Percentiles rank a stretch among this genome's conserved stretches.
phyloP scores from a whole-genome alignment of 2,329 filamentous ascomycete genomes.

The Trichophaea hybrida region DNA sequence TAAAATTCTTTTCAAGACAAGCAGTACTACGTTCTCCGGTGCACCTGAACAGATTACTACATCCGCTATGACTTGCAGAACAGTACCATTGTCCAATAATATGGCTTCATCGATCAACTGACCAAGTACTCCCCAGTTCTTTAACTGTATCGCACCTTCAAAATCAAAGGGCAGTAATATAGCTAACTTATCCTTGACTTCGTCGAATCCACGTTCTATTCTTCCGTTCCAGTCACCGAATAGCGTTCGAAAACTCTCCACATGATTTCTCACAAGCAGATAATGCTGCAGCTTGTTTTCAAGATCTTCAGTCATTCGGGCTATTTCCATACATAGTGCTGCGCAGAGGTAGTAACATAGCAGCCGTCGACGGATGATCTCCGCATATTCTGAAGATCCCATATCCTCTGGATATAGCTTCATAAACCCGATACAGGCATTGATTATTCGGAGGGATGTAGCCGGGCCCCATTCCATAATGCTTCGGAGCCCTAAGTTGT shows the following conservation, averaged over 20 bases:
- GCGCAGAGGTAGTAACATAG: slow-evolving; percentile 57
- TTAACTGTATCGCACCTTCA: slow-evolving; percentile 54
- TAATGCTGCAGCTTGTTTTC: slow-evolving; percentile 48
- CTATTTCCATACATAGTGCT: slow-evolving; percentile 39
- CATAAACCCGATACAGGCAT: slow-evolving; percentile 41
- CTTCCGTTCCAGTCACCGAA: slow-evolving; percentile 30
- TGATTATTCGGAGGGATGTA: slow-evolving; percentile 39
- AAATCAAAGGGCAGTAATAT: slow-evolving; percentile 63
- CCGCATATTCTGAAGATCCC: slow-evolving; percentile 32
- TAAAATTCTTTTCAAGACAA: slow-evolving; percentile 51
- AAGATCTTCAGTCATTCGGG: slow-evolving; percentile 39
- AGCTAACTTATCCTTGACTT: slow-evolving; percentile 33
- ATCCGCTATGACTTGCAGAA: slow-evolving; percentile 52
- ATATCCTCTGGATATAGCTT: slow-evolving; percentile 39
- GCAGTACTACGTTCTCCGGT: slow-evolving; percentile 35
- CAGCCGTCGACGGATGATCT: slow-evolving; percentile 45
- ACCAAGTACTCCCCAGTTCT: slow-evolving; percentile 51
- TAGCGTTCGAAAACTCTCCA: slow-evolving; percentile 41
- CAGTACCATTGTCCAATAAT: slow-evolving; percentile 31
- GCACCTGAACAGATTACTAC: slow-evolving; percentile 43
- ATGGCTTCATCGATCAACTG: slow-evolving; percentile 43
- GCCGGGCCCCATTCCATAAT: slow-evolving; percentile 36
- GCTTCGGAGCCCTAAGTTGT: slow-evolving; percentile 51
- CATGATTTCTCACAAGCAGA: slow-evolving; percentile 44
- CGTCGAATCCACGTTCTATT: slow-evolving; percentile 32